Evolutionary conservation across 225 moss, liverwort and hornwort species (phyloP).

Genomic region (Rhytidiadelphus loreus): DNA sequence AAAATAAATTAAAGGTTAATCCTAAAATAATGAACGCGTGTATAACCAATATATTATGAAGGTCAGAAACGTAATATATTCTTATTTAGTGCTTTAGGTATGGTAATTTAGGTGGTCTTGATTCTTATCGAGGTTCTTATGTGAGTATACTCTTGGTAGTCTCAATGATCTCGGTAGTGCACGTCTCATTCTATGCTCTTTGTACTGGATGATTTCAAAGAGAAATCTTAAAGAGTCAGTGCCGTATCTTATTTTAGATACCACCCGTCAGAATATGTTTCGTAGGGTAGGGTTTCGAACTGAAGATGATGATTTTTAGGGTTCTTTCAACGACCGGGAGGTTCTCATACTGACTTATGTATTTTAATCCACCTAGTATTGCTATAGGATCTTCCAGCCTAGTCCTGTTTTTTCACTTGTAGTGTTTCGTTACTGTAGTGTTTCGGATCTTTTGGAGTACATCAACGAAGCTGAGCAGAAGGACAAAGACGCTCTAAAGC

Average conservation of each 20-base stretch:
- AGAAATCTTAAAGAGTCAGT: background rate
- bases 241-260: background rate
- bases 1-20: background rate
- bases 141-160: background rate
- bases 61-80: too few relatives aligned
- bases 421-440: conserved; percentile 10
- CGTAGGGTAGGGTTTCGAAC: background rate
- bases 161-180: background rate
- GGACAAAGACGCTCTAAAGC: conserved; percentile 33
- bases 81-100: too few relatives aligned
- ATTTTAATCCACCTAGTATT: background rate
- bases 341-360: background rate
- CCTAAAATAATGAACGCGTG: background rate
- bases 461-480: conserved; percentile 64
- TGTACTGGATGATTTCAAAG: background rate
- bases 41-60: too few relatives aligned
- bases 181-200: background rate
- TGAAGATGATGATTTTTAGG: background rate
- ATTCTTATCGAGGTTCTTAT: background rate
- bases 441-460: conserved; percentile 61
- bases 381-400: background rate
- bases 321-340: background rate
- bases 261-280: background rate
- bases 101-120: background rate
- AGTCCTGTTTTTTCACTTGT: background rate